phyloP scores from a whole-genome alignment of 805 yeast genomes.

The Metschnikowia bowlesiae region DNA sequence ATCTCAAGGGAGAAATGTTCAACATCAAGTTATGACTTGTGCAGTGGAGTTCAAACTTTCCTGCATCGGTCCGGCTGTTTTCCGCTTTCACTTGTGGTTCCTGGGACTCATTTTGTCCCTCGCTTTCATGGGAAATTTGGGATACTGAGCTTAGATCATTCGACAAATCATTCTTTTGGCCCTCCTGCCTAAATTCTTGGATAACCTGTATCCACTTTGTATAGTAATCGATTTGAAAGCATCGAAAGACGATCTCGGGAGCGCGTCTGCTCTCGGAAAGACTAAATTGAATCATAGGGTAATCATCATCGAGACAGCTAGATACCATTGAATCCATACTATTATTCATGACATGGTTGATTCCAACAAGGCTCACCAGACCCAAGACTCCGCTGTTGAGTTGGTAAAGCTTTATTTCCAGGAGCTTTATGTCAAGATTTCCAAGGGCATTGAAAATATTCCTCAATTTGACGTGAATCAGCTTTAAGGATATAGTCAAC shows the following conservation, averaged over 20 bases:
- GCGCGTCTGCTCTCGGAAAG: constrained; percentile 23
- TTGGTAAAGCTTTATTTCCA: constrained; percentile 17
- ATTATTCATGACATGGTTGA: constrained; percentile 7
- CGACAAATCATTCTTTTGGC: not conserved
- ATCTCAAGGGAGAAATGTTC: constrained; percentile 59
- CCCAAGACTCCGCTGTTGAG: constrained; percentile 21
- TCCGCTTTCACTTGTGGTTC: not conserved
- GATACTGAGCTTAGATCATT: not conserved
- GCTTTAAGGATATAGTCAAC: constrained; percentile 24
- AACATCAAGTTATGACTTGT: constrained; percentile 50
- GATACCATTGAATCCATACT: not conserved
- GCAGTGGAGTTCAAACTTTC: constrained; percentile 25
- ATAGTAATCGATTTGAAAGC: constrained; percentile 51
- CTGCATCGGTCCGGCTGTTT: not conserved
- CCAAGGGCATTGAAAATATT: constrained; percentile 26
- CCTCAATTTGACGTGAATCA: constrained; percentile 15
- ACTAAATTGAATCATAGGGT: constrained; percentile 24
- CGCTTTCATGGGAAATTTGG: not conserved
- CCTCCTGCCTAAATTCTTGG: constrained; percentile 3
- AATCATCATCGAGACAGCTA: not conserved
- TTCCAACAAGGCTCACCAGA: constrained; percentile 14
- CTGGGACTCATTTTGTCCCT: not conserved
- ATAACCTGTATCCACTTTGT: constrained; percentile 48
- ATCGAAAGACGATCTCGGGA: constrained; percentile 43
- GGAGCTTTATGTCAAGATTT: constrained; percentile 14